Base-by-base conservation (phyloP, 2,329 filamentous ascomycete genomes). In the Pseudogymnoascus sp. region DNA sequence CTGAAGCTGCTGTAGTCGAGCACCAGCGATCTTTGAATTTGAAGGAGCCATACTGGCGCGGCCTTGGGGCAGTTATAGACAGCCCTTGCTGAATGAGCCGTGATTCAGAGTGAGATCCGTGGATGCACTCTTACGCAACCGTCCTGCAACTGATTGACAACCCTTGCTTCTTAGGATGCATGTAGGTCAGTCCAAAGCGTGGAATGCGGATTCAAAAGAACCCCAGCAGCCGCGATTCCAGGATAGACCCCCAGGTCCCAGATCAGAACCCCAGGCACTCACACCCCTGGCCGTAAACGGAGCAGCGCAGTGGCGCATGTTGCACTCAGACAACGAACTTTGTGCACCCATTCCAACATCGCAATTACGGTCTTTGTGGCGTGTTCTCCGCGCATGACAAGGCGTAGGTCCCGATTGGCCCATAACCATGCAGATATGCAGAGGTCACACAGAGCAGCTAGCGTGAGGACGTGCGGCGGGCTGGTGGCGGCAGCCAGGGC, bases 11-110 rank as follows among this genome's bases (percentile, higher is more conserved):
- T 56, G 49, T 25, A 56, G 49, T 56, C 49, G 49, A 34, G 49
- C 49, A 56, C 28, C 28, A 6, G 49, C 49, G 9, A 56, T 56
- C 49, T 56, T 56, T 56, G 49, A 56, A 56, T 56, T 56, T 56
- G 49, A 34, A 11, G 49, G 49, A 56, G 49, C 49, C 49, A 56
- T 56, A 34, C 28, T 56, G 49, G 49, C 49, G 49, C 49, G 49
- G 49, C 49, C 49, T 56, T 34, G 49, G 49, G 49, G 49, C 49
- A 56, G 49, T 56, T 56, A 56, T 56, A 56, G 49, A 34, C 9
- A 36, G 49, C 28, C n/a, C 28, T 56, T 56, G 49, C 49, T 56
- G 49, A 21, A 56, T 56, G 49, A 56, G 49, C 49, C 28, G 25
- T 56, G 28, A 56, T 56, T 56, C 49, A 56, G 49, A 56, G 8